These are phyloP conservation scores for Phytophthora hibernalis DNA, from an alignment of 352 stramenopile genomes.

Conservation along the genomic window DNA sequence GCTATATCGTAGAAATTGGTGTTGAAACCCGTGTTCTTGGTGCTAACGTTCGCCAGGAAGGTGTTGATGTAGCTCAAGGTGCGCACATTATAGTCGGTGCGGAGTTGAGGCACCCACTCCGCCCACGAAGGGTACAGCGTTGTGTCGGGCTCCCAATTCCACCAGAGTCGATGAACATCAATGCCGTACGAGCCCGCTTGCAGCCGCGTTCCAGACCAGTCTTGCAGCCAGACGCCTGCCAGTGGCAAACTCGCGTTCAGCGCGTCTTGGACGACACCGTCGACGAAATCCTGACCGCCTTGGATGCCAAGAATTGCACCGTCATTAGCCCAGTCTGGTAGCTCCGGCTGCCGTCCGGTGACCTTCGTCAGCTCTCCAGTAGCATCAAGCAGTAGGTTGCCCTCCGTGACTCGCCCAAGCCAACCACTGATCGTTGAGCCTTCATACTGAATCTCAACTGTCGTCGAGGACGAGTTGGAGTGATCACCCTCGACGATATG, in stretches of 20 bases:
- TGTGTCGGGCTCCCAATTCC: slow-evolving; percentile 39
- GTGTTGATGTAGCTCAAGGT: slow-evolving; percentile 43
- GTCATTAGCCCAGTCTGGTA: slow-evolving; percentile 32
- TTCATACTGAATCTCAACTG: slow-evolving; percentile 33
- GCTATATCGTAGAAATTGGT: slow-evolving; percentile 8
- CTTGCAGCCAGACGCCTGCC: slow-evolving; percentile 31
- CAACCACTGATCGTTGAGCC: slow-evolving; percentile 24
- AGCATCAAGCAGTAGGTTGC: slow-evolving; percentile 31
- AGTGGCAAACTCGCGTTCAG: slow-evolving; percentile 29
- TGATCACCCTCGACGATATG: slow-evolving; percentile 30
- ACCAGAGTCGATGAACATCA: slow-evolving; percentile 31
- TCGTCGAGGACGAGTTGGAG: slow-evolving; percentile 16
- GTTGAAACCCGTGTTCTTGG: slow-evolving; percentile 37
- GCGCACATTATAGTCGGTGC: slow-evolving; percentile 22
- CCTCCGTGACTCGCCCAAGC: slow-evolving; percentile 21
- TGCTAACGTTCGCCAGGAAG: slow-evolving; percentile 33
- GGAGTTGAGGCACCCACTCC: slow-evolving; percentile 33
- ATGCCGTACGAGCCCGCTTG: slow-evolving; percentile 30
- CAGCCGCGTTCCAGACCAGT: slow-evolving; percentile 31
- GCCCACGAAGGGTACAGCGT: slow-evolving; percentile 38
- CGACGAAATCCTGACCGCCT: slow-evolving; percentile 35
- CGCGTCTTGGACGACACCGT: slow-evolving; percentile 27
- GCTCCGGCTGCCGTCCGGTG: slow-evolving; percentile 26
- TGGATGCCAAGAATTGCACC: slow-evolving; percentile 34
- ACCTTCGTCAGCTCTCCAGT: slow-evolving; percentile 29